These are phyloP conservation scores for Rhodamnia argentea DNA, from an alignment of 345 rosid genomes.

Conservation along the genomic window DNA sequence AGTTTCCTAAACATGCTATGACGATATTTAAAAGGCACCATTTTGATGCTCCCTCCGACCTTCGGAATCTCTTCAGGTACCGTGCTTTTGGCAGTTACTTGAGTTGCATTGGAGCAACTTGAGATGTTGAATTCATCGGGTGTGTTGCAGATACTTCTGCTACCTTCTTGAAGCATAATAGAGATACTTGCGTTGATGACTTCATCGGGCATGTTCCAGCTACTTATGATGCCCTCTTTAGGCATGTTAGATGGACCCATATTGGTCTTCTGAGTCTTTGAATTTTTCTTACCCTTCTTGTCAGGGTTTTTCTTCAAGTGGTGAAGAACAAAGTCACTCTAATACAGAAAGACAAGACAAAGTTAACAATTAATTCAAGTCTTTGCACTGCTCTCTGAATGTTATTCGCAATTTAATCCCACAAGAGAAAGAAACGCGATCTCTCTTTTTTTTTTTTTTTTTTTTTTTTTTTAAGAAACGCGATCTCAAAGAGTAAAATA, in stretches of 20 bases:
- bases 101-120: background rate
- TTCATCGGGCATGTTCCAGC: background rate
- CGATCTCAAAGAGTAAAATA: background rate
- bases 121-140: background rate
- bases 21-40: background rate
- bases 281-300: background rate
- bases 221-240: background rate
- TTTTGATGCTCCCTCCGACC: background rate
- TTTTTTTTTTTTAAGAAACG: too few relatives aligned
- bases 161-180: background rate
- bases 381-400: too few relatives aligned
- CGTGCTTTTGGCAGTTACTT: background rate
- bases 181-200: background rate
- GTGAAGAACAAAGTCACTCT: too few relatives aligned
- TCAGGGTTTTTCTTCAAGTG: too few relatives aligned
- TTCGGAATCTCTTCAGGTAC: background rate
- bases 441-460: too few relatives aligned
- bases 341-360: too few relatives aligned
- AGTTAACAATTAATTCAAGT: too few relatives aligned
- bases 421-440: too few relatives aligned
- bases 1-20: background rate
- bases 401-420: background rate
- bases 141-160: background rate
- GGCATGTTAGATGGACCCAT: background rate
- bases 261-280: background rate